phyloP scores from a whole-genome alignment of 2,329 filamentous ascomycete species.

The Verticillium albo-atrum region DNA sequence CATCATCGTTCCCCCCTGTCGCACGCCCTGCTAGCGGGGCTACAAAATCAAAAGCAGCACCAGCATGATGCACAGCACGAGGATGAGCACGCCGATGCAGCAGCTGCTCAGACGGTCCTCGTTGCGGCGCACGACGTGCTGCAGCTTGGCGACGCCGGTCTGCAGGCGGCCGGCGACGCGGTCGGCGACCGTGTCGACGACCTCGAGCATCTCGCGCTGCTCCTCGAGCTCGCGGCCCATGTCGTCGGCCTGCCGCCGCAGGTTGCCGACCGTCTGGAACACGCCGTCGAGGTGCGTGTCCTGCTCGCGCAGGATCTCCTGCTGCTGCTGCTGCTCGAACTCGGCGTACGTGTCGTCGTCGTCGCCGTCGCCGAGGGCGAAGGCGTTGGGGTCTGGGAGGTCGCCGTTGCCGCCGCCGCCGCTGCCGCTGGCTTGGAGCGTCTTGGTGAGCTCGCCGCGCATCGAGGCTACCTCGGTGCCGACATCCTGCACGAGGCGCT shows the following conservation, averaged over 20 bases:
- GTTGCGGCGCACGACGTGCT: constrained; percentile 79
- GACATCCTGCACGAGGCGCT: constrained; percentile 83
- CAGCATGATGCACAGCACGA: constrained; percentile 81
- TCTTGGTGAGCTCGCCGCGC: constrained; percentile 71
- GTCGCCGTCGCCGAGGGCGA: constrained; percentile 54
- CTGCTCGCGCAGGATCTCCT: constrained; percentile 90
- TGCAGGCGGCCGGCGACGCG: constrained; percentile 81
- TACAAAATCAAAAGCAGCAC: constrained; percentile 68
- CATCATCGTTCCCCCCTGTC: not conserved
- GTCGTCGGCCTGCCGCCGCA: constrained; percentile 84
- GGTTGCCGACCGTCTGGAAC: constrained; percentile 85
- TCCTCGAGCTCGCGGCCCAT: constrained; percentile 97
- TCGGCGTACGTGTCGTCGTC: constrained; percentile 63
- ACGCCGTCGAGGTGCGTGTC: constrained; percentile 90
- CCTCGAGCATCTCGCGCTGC: constrained; percentile 82
- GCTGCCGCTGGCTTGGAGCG: constrained; percentile 35
- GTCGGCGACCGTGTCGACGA: constrained; percentile 80
- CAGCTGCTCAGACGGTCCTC: constrained; percentile 86
- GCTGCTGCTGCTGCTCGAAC: constrained; percentile 88
- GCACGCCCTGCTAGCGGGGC: not conserved
- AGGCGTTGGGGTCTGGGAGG: constrained; percentile 48
- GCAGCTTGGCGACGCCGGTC: constrained; percentile 81
- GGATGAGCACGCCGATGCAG: constrained; percentile 84
- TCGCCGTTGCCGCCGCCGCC: constrained; percentile 32
- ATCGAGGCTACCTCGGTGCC: constrained; percentile 85